Conservation (phyloP, 768 basidiomycete genomes). For the Leccinum ochraceum region DNA sequence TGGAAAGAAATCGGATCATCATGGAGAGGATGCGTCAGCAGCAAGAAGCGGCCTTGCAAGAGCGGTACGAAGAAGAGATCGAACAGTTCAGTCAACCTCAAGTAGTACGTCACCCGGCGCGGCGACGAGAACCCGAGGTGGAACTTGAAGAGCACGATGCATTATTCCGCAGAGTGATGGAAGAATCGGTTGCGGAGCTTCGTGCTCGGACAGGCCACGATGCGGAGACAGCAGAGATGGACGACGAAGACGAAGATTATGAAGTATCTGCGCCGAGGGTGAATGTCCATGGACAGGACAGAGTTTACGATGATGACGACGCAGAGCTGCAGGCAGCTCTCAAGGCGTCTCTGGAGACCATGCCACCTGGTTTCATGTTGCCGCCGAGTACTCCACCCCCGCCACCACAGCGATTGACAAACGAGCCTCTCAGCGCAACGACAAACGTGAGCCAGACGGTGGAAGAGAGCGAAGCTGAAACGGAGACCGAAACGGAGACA, state of each 20-base stretch:
- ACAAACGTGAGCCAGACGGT: slow-evolving; percentile 10
- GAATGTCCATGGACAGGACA: slow-evolving; percentile 22
- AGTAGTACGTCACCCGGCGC: slow-evolving; percentile 6
- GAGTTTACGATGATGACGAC: slow-evolving; percentile 86
- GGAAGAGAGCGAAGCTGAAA: slow-evolving; percentile 31
- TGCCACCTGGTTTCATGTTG: slow-evolving; percentile 53
- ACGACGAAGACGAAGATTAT: slow-evolving; percentile 28
- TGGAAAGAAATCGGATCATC: slow-evolving; percentile 60
- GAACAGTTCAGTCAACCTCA: slow-evolving; percentile 23
- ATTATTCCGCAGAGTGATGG: slow-evolving; percentile 47
- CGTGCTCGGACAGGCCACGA: slow-evolving; percentile 24
- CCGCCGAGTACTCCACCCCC: slow-evolving; percentile 24
- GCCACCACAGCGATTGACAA: slow-evolving; percentile 19
- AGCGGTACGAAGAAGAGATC: slow-evolving; percentile 50
- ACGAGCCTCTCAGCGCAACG: slow-evolving; percentile 6
- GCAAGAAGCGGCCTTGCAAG: slow-evolving; percentile 67
- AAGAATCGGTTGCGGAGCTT: slow-evolving; percentile 24
- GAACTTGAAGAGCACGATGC: slow-evolving; percentile 53
- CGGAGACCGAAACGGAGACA: slow-evolving; percentile 37
- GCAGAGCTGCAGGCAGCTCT: slow-evolving; percentile 86
- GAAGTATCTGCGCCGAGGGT: slow-evolving; percentile 2
- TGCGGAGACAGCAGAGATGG: slow-evolving; percentile 14
- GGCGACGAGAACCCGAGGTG: slow-evolving; percentile 3
- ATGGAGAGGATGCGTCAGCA: slow-evolving; percentile 64
- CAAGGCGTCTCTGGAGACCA: slow-evolving; percentile 71